A percentile compares a stretch with the other conserved stretches of the same genome.
phyloP scores from a whole-genome alignment of 306 rosid species.

The Vachellia collinsii region DNA sequence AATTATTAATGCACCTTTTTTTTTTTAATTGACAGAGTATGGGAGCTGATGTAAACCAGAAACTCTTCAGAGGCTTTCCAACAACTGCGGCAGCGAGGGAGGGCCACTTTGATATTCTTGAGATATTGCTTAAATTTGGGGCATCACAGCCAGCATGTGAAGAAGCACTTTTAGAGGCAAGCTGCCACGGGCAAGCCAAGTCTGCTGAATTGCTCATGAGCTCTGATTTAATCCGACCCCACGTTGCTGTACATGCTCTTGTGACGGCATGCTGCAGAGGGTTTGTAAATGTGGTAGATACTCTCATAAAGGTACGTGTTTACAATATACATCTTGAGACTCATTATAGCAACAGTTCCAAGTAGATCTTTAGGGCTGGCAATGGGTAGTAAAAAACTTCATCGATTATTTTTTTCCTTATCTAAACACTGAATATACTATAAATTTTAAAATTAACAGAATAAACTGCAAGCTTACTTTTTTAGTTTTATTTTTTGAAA shows the following conservation, averaged over 20 bases:
- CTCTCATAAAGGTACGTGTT: conserved; percentile 67
- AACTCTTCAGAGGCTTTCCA: conserved; percentile 87
- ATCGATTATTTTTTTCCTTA: background rate
- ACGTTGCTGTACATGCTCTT: conserved; percentile 74
- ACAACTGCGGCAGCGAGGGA: conserved; percentile 94
- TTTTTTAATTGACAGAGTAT: conserved; percentile 52
- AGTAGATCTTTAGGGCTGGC: background rate
- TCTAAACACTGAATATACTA: background rate
- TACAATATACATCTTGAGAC: conserved; percentile 24
- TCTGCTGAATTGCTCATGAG: conserved; percentile 75
- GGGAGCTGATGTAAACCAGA: conserved; percentile 95
- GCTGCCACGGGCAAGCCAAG: conserved; percentile 79
- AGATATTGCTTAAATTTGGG: conserved; percentile 82
- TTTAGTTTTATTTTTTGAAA: background rate
- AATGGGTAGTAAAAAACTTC: background rate
- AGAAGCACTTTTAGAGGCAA: conserved; percentile 90
- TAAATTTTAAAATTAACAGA: background rate
- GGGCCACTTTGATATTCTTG: conserved; percentile 77
- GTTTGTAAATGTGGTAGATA: conserved; percentile 66
- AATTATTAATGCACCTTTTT: conserved; percentile 9
- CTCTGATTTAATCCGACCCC: conserved; percentile 85
- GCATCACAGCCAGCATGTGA: conserved; percentile 96
- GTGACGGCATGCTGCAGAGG: conserved; percentile 91
- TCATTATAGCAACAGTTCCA: background rate
- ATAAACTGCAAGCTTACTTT: background rate